Evolutionary conservation across 345 rosid genomes (phyloP).

Genomic region (Sapria himalayana): DNA sequence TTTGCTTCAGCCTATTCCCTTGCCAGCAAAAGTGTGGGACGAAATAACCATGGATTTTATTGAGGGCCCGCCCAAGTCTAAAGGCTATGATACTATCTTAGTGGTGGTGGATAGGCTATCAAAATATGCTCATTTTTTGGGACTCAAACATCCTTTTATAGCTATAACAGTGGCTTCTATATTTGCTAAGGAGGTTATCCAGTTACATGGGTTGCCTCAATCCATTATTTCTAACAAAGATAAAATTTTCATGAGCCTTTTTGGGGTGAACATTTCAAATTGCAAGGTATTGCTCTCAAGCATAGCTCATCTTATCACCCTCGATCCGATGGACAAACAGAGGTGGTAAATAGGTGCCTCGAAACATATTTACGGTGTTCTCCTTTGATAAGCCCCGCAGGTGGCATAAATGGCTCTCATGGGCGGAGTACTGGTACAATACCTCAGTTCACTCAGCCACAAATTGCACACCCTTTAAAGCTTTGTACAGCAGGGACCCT

Average conservation of each 20-base stretch:
- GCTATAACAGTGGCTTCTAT: not conserved
- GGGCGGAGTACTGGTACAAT: too few relatives aligned
- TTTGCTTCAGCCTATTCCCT: not conserved
- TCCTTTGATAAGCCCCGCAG: not conserved
- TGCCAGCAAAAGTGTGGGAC: not conserved
- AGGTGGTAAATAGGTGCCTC: not conserved
- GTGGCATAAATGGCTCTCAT: not conserved
- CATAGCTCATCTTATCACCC: not conserved
- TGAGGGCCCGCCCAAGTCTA: not conserved
- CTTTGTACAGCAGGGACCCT: too few relatives aligned
- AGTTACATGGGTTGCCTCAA: not conserved
- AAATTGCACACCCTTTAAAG: too few relatives aligned
- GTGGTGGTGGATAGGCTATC: not conserved
- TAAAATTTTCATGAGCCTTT: not conserved
- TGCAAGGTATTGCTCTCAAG: not conserved
- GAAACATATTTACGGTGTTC: not conserved
- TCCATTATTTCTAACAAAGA: not conserved
- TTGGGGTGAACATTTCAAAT: not conserved
- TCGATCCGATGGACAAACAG: not conserved
- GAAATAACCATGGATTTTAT: constrained; percentile 1
- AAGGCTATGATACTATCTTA: not conserved
- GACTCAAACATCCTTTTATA: not conserved
- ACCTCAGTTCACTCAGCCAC: too few relatives aligned
- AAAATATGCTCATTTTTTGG: not conserved
- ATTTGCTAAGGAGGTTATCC: not conserved